phyloP scores from a whole-genome alignment of 768 basidiomycete genomes.

The Trametes cinnabarina region DNA sequence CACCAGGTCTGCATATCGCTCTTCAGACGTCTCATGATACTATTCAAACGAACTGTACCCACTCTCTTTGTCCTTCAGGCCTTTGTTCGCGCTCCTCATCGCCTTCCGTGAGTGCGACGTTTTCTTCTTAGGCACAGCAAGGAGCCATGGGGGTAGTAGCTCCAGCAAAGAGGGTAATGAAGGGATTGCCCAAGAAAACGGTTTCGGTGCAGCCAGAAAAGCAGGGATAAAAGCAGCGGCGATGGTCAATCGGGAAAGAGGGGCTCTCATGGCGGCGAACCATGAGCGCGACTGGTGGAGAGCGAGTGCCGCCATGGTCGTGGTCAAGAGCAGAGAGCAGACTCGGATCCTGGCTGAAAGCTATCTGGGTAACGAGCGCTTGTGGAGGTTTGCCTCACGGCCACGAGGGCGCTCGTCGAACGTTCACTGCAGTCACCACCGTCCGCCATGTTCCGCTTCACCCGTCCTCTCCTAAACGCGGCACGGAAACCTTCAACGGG shows the following conservation, averaged over 20 bases:
- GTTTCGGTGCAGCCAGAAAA: slow-evolving; percentile 26
- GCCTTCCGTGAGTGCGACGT: slow-evolving; percentile 89
- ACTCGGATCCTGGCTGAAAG: slow-evolving; percentile 12
- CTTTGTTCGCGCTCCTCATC: slow-evolving; percentile 95
- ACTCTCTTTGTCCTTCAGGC: slow-evolving; percentile 93
- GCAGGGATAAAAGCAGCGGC: slow-evolving; percentile 22
- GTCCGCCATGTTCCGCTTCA: slow-evolving; percentile 68
- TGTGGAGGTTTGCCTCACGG: neutral
- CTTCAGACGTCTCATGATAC: slow-evolving; percentile 9
- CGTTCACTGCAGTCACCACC: slow-evolving; percentile 13
- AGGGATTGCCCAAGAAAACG: slow-evolving; percentile 39
- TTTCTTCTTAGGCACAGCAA: slow-evolving; percentile 94
- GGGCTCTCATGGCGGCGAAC: slow-evolving; percentile 19
- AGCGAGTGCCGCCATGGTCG: slow-evolving; percentile 43
- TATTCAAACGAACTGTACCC: slow-evolving; percentile 10
- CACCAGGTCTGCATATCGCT: slow-evolving; percentile 64
- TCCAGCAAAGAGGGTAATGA: slow-evolving; percentile 54
- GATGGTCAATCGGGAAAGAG: slow-evolving; percentile 25
- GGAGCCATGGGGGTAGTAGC: slow-evolving; percentile 82
- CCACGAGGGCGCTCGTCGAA: neutral
- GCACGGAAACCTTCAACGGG: slow-evolving; percentile 78
- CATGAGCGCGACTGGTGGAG: slow-evolving; percentile 32
- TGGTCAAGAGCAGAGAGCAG: slow-evolving; percentile 8
- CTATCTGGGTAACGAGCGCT: neutral
- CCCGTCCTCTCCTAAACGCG: slow-evolving; percentile 66